phyloP scores from a whole-genome alignment of 2,329 filamentous ascomycete species.

The Parastagonospora nodorum region DNA sequence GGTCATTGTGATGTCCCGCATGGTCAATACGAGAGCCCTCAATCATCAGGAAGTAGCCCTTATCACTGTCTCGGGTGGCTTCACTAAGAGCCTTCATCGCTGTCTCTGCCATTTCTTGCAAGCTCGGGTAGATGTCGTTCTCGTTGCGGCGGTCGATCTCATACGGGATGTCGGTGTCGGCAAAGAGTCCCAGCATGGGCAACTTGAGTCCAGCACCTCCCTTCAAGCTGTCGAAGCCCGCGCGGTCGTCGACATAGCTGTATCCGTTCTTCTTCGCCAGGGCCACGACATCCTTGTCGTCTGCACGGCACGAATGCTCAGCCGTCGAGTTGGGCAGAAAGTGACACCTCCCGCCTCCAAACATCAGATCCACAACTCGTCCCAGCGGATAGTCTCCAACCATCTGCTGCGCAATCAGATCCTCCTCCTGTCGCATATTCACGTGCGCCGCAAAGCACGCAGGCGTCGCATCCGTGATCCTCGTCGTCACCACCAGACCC shows the following conservation, averaged over 20 bases:
- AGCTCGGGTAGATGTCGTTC: constrained; percentile 79
- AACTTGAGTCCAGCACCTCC: constrained; percentile 71
- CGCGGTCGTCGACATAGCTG: constrained; percentile 73
- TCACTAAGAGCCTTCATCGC: constrained; percentile 79
- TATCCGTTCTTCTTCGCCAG: constrained; percentile 80
- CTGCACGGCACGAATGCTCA: constrained; percentile 78
- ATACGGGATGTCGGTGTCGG: constrained; percentile 81
- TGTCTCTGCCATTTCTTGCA: constrained; percentile 88
- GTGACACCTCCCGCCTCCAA: constrained; percentile 91
- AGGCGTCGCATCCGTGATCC: constrained; percentile 93
- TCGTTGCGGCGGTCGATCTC: constrained; percentile 87
- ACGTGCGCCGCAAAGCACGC: constrained; percentile 94
- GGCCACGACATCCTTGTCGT: constrained; percentile 75
- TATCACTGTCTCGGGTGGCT: constrained; percentile 80
- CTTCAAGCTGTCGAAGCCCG: constrained; percentile 75
- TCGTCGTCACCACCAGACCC: constrained; percentile 91
- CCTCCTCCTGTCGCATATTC: constrained; percentile 77
- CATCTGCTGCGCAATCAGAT: constrained; percentile 91
- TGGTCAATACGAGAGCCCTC: constrained; percentile 97
- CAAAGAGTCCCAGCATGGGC: constrained; percentile 85
- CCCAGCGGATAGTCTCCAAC: constrained; percentile 86
- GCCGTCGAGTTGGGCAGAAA: constrained; percentile 80
- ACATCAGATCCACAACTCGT: constrained; percentile 85
- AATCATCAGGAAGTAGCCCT: constrained; percentile 98
- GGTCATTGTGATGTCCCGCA: constrained; percentile 70